phyloP scores from a whole-genome alignment of 2,329 filamentous ascomycete species.

The Coniochaeta ligniaria region DNA sequence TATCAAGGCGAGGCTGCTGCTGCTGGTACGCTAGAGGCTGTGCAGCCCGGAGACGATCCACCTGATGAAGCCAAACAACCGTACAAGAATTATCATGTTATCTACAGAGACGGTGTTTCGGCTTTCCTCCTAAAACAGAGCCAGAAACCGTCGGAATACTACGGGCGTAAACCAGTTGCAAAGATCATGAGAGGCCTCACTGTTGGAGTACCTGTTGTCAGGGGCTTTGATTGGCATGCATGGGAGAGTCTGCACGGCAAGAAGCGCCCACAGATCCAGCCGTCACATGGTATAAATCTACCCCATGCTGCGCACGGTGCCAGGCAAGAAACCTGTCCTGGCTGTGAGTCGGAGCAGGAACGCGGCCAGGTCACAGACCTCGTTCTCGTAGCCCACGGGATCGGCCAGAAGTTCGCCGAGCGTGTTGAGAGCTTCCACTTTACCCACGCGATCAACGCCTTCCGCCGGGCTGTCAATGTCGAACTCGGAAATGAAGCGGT shows the following conservation, averaged over 20 bases:
- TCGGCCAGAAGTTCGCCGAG: constrained; percentile 93
- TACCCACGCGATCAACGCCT: constrained; percentile 88
- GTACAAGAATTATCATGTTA: constrained; percentile 72
- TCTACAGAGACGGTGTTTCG: constrained; percentile 70
- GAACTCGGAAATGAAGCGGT: constrained; percentile 71
- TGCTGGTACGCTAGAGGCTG: constrained; percentile 38
- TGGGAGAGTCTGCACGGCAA: constrained; percentile 68
- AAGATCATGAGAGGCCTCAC: constrained; percentile 79
- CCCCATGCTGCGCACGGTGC: background rate
- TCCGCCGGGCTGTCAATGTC: constrained; percentile 77
- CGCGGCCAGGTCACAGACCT: constrained; percentile 74
- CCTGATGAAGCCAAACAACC: constrained; percentile 39
- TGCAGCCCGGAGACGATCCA: constrained; percentile 30
- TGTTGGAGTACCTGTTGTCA: constrained; percentile 80
- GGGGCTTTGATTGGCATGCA: constrained; percentile 71
- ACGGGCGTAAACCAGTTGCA: constrained; percentile 70
- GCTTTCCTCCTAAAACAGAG: constrained; percentile 85
- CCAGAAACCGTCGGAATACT: constrained; percentile 76
- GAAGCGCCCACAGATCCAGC: constrained; percentile 17
- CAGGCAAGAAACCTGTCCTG: constrained; percentile 33
- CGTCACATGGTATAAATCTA: background rate
- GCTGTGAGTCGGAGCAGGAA: constrained; percentile 57
- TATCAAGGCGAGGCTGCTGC: constrained; percentile 52
- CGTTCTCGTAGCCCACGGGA: constrained; percentile 87
- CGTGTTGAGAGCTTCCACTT: constrained; percentile 95